phyloP scores from a whole-genome alignment of 179 eudicot genomes.

The Vitellaria paradoxa region DNA sequence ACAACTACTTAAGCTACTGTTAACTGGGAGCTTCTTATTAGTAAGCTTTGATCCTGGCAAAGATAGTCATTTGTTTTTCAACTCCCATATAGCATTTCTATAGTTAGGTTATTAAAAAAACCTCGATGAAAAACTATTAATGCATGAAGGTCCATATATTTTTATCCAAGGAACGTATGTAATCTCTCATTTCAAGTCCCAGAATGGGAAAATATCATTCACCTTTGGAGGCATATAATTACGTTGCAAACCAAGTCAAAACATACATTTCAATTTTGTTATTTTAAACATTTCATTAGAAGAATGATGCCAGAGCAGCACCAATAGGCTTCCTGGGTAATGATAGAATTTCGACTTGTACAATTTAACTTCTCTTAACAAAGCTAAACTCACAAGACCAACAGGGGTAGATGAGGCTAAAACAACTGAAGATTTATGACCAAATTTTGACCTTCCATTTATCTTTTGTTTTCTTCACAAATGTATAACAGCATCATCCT shows the following conservation, averaged over 20 bases:
- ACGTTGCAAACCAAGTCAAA: background rate
- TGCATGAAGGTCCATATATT: background rate
- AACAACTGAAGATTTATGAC: too few species aligned
- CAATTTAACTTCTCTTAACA: background rate
- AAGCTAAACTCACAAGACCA: too few species aligned
- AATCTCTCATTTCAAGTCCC: background rate
- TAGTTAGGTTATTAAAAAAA: background rate
- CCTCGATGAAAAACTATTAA: background rate
- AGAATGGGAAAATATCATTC: background rate
- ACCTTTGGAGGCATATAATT: background rate
- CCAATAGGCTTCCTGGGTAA: background rate
- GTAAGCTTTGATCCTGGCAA: background rate
- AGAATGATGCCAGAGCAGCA: background rate
- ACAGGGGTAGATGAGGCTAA: too few species aligned
- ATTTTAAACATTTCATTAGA: background rate
- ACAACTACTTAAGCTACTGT: too few species aligned
- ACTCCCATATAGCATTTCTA: background rate
- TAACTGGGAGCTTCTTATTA: too few species aligned
- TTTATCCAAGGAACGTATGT: background rate
- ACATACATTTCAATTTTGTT: background rate
- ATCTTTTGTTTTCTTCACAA: background rate
- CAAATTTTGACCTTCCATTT: background rate
- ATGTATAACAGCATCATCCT: background rate
- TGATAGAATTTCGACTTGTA: background rate
- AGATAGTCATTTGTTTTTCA: background rate